Evolutionary conservation across 768 basidiomycete genomes (phyloP).

Genomic region (Mycena haematopus): DNA sequence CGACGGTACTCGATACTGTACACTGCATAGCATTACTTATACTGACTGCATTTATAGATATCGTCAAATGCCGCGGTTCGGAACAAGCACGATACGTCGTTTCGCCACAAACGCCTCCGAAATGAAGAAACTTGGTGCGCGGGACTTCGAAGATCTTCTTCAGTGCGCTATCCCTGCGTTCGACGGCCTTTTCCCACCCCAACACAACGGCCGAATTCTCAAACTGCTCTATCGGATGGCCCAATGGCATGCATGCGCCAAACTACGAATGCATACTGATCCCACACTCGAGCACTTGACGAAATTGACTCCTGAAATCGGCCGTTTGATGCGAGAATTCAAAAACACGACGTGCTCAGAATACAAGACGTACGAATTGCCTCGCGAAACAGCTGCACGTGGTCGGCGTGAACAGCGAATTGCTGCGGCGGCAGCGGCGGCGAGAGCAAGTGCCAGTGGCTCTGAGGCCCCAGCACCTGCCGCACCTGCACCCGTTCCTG

Average conservation of each 20-base stretch:
- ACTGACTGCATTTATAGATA: too few relatives aligned
- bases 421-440: too few relatives aligned
- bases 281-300: not conserved
- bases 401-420: too few relatives aligned
- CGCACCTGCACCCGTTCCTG: too few relatives aligned
- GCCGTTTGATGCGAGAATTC: not conserved
- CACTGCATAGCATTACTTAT: too few relatives aligned
- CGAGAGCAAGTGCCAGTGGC: too few relatives aligned
- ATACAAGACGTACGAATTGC: too few relatives aligned
- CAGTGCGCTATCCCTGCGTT: conserved; percentile 43
- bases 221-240: conserved; percentile 38
- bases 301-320: not conserved
- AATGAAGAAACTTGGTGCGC: conserved; percentile 35
- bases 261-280: conserved; percentile 40
- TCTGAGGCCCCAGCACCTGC: too few relatives aligned
- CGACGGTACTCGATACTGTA: conserved; percentile 29
- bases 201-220: conserved; percentile 31
- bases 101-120: conserved; percentile 36
- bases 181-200: not conserved
- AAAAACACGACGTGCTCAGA: too few relatives aligned
- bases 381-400: too few relatives aligned
- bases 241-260: conserved; percentile 44
- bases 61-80: not conserved
- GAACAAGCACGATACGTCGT: conserved; percentile 29
- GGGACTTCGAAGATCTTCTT: conserved; percentile 41